phyloP scores from a whole-genome alignment of 1,284 basidiomycete species.

The Malassezia psittaci region DNA sequence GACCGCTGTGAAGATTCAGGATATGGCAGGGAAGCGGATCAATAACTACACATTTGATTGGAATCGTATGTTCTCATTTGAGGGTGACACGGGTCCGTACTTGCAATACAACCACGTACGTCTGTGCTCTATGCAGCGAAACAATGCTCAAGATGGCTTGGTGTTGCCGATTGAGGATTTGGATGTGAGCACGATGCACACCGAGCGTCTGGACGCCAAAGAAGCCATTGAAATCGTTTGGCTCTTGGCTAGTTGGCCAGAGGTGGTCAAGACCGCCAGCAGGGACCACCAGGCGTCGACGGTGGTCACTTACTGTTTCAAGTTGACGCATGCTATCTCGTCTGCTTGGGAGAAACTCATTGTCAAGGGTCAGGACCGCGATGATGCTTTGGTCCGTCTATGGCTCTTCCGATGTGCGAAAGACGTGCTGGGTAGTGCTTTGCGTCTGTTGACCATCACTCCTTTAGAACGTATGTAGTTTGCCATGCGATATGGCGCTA shows the following conservation, averaged over 20 bases:
- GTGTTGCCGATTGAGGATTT: constrained; percentile 57
- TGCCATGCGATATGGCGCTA: constrained; percentile 57
- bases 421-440: constrained; percentile 74
- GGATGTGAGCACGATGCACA: constrained; percentile 59
- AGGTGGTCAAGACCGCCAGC: constrained; percentile 73
- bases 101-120: constrained; percentile 78
- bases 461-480: constrained; percentile 72
- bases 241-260: constrained; percentile 78
- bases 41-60: constrained; percentile 96
- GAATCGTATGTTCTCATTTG: constrained; percentile 88
- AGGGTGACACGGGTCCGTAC: constrained; percentile 76
- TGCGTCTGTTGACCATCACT: constrained; percentile 75
- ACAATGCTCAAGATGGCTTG: constrained; percentile 64
- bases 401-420: constrained; percentile 80
- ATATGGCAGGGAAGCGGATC: constrained; percentile 91
- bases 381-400: constrained; percentile 73
- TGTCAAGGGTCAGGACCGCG: constrained; percentile 63
- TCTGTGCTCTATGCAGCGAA: constrained; percentile 80
- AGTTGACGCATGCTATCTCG: constrained; percentile 68
- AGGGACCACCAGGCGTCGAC: constrained; percentile 80
- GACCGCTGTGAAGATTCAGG: constrained; percentile 95
- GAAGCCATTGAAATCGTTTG: constrained; percentile 79
- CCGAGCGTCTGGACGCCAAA: constrained; percentile 57
- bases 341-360: constrained; percentile 78
- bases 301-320: constrained; percentile 68